Conservation (phyloP, 225 moss, liverwort and hornwort species). For the Marchantia polymorpha region DNA sequence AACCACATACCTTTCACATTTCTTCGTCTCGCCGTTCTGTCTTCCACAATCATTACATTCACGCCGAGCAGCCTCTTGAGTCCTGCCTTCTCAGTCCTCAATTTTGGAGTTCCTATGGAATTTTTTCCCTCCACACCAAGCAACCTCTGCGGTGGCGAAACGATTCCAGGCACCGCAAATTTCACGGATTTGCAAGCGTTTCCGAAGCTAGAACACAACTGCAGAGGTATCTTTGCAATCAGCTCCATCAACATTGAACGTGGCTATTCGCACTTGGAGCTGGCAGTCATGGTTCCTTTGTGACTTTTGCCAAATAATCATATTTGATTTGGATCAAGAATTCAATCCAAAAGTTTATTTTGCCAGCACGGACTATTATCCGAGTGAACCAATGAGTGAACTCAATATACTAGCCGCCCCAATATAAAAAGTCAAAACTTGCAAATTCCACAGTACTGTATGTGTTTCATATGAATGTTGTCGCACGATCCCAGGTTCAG, state of each 20-base stretch:
- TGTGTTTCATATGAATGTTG: no score
- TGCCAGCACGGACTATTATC: no score
- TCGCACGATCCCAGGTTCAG: no score
- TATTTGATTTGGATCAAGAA: no score
- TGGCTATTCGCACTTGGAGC: no score
- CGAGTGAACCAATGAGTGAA: no score
- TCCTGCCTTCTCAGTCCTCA: neutral
- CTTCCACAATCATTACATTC: neutral
- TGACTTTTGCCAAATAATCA: no score
- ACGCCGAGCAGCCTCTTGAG: neutral
- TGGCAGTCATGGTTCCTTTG: no score
- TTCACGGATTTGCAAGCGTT: neutral
- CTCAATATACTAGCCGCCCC: no score
- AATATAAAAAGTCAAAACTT: no score
- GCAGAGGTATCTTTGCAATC: neutral
- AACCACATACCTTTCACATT: neutral
- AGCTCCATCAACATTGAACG: neutral
- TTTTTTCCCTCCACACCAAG: neutral
- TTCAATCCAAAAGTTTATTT: no score
- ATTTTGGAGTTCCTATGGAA: neutral
- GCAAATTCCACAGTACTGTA: no score
- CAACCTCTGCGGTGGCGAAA: neutral
- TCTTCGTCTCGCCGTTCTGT: neutral
- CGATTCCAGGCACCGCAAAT: neutral
- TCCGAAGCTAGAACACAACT: neutral